These are phyloP conservation scores for Thuja plicata DNA, from an alignment of 83 land plant species.

Conservation along the genomic window DNA sequence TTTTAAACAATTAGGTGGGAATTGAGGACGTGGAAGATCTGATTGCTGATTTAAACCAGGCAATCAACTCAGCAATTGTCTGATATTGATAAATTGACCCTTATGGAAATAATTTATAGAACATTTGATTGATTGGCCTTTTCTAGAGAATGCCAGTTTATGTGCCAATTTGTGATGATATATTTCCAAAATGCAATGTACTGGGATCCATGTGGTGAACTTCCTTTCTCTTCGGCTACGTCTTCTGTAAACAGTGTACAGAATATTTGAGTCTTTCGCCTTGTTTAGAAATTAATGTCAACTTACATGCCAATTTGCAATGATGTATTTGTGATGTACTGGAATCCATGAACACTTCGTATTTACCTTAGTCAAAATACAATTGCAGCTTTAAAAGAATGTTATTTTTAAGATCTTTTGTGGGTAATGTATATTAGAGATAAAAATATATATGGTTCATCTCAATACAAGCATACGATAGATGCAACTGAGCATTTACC, in stretches of 20 bases:
- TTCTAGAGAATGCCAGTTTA: neutral
- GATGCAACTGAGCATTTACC: neutral
- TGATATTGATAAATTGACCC: conserved; percentile 2
- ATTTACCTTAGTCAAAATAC: neutral
- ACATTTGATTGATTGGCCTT: neutral
- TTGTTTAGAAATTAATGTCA: neutral
- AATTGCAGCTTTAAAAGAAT: neutral
- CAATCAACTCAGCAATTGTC: conserved; percentile 55
- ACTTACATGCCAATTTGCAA: neutral
- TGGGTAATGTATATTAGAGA: neutral
- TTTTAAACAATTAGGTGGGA: conserved; percentile 42
- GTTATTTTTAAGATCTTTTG: neutral
- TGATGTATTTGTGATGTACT: neutral
- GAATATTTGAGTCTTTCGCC: neutral
- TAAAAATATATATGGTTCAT: neutral
- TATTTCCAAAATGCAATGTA: neutral
- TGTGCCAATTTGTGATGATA: neutral
- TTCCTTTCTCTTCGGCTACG: no score
- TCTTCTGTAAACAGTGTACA: neutral
- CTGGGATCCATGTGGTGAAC: neutral
- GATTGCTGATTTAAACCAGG: conserved; percentile 75
- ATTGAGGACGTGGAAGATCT: conserved; percentile 95
- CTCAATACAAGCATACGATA: neutral
- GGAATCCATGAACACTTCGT: neutral
- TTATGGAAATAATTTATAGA: neutral